These are phyloP conservation scores for Penicillium roqueforti DNA, from an alignment of 495 filamentous ascomycete species.

Conservation along the genomic window DNA sequence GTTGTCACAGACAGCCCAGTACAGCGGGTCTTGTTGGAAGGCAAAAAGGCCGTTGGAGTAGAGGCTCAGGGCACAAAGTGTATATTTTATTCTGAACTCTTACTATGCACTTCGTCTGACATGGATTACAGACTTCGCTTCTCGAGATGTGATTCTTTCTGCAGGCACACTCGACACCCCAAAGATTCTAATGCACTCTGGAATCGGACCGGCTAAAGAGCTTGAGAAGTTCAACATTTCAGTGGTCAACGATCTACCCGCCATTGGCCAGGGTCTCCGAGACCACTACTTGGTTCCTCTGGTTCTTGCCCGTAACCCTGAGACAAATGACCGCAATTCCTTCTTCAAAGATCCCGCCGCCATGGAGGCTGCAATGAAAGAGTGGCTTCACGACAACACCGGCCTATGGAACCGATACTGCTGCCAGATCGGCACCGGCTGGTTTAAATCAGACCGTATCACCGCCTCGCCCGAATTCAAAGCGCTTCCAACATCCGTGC, in stretches of 20 bases:
- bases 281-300: slow-evolving; percentile 45
- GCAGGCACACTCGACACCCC: slow-evolving; percentile 56
- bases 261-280: slow-evolving; percentile 55
- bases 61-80: slow-evolving; percentile 35
- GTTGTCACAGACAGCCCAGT: slow-evolving; percentile 48
- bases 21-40: slow-evolving; percentile 48
- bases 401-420: slow-evolving; percentile 40
- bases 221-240: slow-evolving; percentile 52
- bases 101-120: background rate
- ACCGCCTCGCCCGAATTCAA: slow-evolving; percentile 39
- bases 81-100: slow-evolving; percentile 10
- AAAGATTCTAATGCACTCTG: slow-evolving; percentile 60
- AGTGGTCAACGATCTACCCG: slow-evolving; percentile 42
- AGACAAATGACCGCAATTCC: slow-evolving; percentile 29
- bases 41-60: slow-evolving; percentile 50
- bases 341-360: slow-evolving; percentile 31
- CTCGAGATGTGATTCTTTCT: slow-evolving; percentile 55
- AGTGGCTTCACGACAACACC: slow-evolving; percentile 46
- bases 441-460: slow-evolving; percentile 49
- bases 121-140: slow-evolving; percentile 29
- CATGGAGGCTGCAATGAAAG: slow-evolving; percentile 39
- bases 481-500: slow-evolving; percentile 34
- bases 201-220: slow-evolving; percentile 53
- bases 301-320: slow-evolving; percentile 21
- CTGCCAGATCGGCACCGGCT: slow-evolving; percentile 46